Conservation (phyloP, 352 stramenopile genomes). For the Globisporangium middletonii region DNA sequence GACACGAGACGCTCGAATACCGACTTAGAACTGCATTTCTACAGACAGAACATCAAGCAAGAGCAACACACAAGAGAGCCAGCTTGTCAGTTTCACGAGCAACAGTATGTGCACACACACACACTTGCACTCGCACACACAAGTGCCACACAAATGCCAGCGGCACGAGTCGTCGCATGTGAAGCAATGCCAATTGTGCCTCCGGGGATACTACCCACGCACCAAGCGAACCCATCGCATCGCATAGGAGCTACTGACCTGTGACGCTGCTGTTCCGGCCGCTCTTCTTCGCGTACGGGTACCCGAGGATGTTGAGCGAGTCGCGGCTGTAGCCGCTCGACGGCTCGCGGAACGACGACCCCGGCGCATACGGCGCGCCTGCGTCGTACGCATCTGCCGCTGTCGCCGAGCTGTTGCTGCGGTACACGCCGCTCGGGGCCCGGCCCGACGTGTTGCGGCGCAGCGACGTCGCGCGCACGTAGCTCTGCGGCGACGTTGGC, state of each 20-base stretch:
- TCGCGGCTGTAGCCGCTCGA: constrained; percentile 65
- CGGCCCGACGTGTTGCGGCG: constrained; percentile 35
- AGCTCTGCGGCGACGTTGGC: constrained; percentile 72
- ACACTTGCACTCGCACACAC: background rate
- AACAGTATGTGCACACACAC: background rate
- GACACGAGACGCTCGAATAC: too few relatives aligned
- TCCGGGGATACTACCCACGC: background rate
- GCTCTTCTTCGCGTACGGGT: constrained; percentile 79
- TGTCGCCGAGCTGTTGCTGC: constrained; percentile 18
- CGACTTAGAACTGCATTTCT: constrained; percentile 1
- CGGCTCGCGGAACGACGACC: constrained; percentile 16
- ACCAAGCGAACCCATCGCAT: background rate
- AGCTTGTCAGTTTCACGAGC: background rate
- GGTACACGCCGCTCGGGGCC: constrained; percentile 3
- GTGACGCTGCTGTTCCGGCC: constrained; percentile 48
- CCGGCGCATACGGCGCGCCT: constrained; percentile 3
- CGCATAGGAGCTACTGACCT: constrained; percentile 16
- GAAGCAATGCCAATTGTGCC: background rate
- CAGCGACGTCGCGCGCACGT: constrained; percentile 62
- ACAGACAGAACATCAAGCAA: background rate
- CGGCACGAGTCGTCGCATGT: too few relatives aligned
- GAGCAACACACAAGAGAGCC: background rate
- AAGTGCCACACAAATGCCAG: background rate
- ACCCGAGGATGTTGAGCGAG: constrained; percentile 76
- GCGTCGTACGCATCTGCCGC: constrained; percentile 11